These are phyloP conservation scores for Phialophora chinensis DNA, from an alignment of 2,329 filamentous ascomycete species.

Conservation along the genomic window DNA sequence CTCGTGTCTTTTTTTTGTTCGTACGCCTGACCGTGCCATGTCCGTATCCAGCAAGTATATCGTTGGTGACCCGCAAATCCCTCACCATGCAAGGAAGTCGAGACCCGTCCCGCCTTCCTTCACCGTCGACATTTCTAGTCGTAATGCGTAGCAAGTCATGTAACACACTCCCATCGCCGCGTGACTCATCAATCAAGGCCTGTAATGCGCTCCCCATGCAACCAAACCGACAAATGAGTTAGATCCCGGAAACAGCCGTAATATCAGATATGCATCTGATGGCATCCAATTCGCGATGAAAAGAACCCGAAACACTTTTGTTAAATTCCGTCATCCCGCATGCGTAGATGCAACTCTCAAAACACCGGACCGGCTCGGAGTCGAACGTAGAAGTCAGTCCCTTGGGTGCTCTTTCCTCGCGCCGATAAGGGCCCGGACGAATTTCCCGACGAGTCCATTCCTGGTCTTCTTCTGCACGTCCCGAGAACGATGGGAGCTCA, in stretches of 20 bases:
- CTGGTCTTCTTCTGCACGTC: neutral
- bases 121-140: neutral
- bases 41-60: neutral
- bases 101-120: neutral
- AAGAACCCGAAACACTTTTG: neutral
- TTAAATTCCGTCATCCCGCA: neutral
- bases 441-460: neutral
- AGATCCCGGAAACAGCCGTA: neutral
- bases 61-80: neutral
- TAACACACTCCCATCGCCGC: neutral
- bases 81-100: neutral
- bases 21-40: no score
- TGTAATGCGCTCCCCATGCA: neutral
- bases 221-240: neutral
- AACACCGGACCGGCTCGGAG: neutral
- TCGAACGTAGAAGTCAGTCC: no score
- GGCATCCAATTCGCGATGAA: neutral
- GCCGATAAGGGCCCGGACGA: neutral
- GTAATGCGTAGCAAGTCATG: neutral
- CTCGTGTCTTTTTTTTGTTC: no score
- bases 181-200: neutral
- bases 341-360: neutral
- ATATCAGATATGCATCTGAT: neutral
- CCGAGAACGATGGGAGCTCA: neutral
- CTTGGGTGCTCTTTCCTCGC: neutral